Percentiles rank a stretch among this genome's conserved stretches.
phyloP scores from a whole-genome alignment of 305 asterid genomes.

The Fraxinus paxiana region DNA sequence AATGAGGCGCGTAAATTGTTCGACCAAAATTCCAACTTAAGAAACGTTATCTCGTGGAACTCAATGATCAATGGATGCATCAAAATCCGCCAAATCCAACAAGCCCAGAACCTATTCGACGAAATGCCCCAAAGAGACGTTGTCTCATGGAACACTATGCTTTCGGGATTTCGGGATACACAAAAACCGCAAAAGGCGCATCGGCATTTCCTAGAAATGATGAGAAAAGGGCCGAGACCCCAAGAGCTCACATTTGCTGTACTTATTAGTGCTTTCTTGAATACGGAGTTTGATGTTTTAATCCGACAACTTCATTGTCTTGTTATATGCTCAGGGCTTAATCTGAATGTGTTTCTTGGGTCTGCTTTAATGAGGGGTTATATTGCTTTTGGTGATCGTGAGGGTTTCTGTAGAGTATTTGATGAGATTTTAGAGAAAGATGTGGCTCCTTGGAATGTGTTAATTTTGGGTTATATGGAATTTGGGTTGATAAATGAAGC shows the following conservation, averaged over 20 bases:
- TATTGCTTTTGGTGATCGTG: slow-evolving; percentile 41
- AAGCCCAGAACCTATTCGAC: slow-evolving; percentile 61
- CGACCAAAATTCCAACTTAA: slow-evolving; percentile 41
- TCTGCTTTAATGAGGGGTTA: slow-evolving; percentile 84
- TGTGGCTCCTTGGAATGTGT: slow-evolving; percentile 66
- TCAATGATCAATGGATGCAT: slow-evolving; percentile 53
- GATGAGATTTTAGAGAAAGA: slow-evolving; percentile 61
- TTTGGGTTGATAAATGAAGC: slow-evolving; percentile 59
- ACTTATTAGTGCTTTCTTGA: slow-evolving; percentile 48
- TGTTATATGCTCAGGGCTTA: slow-evolving; percentile 42
- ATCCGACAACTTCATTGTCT: slow-evolving; percentile 64
- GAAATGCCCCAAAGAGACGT: slow-evolving; percentile 66
- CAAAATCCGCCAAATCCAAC: slow-evolving; percentile 30
- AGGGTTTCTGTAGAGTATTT: slow-evolving; percentile 49
- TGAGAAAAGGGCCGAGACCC: slow-evolving; percentile 38
- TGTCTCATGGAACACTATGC: slow-evolving; percentile 76
- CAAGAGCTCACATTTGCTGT: slow-evolving; percentile 67
- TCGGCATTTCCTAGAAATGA: slow-evolving; percentile 46
- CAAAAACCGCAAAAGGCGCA: slow-evolving; percentile 36
- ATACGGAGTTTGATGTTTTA: slow-evolving; percentile 37
- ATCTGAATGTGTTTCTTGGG: slow-evolving; percentile 55
- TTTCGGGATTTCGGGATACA: slow-evolving; percentile 60
- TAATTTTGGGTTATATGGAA: slow-evolving; percentile 66
- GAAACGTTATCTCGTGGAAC: slow-evolving; percentile 75
- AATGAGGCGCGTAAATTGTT: slow-evolving; percentile 54